phyloP scores from a whole-genome alignment of 495 filamentous ascomycete species.

The Talaromyces wortmannii region DNA sequence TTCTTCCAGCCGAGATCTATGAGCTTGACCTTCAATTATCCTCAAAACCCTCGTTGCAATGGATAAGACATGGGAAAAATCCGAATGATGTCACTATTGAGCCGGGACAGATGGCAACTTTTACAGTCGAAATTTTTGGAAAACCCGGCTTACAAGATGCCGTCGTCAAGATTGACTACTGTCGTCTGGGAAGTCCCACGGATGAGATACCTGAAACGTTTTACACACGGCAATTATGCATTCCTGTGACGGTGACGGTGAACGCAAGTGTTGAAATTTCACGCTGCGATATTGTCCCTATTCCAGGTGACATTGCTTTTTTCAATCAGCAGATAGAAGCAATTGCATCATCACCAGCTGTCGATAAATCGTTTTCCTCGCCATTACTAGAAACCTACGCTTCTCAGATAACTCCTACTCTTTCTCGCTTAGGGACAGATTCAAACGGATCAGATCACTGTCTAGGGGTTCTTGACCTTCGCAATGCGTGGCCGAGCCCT shows the following conservation, averaged over 20 bases:
- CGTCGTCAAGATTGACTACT: slow-evolving; percentile 79
- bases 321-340: slow-evolving; percentile 17
- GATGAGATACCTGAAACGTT: slow-evolving; percentile 64
- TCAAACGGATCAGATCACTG: slow-evolving; percentile 58
- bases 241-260: slow-evolving; percentile 82
- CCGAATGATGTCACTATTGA: slow-evolving; percentile 48
- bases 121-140: slow-evolving; percentile 79
- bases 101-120: slow-evolving; percentile 61
- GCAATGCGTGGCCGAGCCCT: slow-evolving; percentile 79
- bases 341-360: background rate
- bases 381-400: slow-evolving; percentile 9
- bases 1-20: slow-evolving; percentile 70
- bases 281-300: slow-evolving; percentile 70
- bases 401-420: slow-evolving; percentile 30
- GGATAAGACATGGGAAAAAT: slow-evolving; percentile 46
- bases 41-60: slow-evolving; percentile 65
- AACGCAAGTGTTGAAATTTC: slow-evolving; percentile 81
- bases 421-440: slow-evolving; percentile 32
- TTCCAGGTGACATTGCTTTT: slow-evolving; percentile 52
- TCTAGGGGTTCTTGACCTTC: slow-evolving; percentile 73
- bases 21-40: slow-evolving; percentile 75
- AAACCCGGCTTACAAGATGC: slow-evolving; percentile 79
- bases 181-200: slow-evolving; percentile 55
- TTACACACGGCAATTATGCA: slow-evolving; percentile 74
- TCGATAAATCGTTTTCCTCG: background rate